A percentile compares a stretch with the other conserved stretches of the same genome.
Evolutionary conservation across 2,329 filamentous ascomycete species (phyloP).

Genomic region (Pseudodiploospora longispora): DNA sequence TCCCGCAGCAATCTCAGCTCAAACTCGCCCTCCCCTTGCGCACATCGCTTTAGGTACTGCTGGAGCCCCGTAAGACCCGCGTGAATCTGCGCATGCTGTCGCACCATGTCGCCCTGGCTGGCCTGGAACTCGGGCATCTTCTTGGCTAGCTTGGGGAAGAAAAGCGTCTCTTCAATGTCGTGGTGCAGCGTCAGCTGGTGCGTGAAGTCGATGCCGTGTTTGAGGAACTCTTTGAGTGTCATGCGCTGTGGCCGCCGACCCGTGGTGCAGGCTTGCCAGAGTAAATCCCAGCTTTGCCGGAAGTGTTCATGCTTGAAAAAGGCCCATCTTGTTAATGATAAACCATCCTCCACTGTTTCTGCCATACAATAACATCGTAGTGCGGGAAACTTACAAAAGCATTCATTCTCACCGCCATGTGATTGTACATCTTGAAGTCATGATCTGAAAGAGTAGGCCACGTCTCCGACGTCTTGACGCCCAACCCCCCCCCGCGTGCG

Average conservation of each 20-base stretch:
- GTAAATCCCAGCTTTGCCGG: slow-evolving; percentile 61
- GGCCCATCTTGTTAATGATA: no score
- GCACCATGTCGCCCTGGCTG: slow-evolving; percentile 51
- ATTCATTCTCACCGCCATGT: neutral
- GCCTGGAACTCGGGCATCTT: slow-evolving; percentile 70
- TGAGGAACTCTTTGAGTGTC: slow-evolving; percentile 61
- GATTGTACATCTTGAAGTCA: neutral
- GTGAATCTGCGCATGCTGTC: slow-evolving; percentile 74
- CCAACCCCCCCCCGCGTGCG: no score
- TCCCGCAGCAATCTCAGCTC: slow-evolving; percentile 52
- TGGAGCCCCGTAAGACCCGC: slow-evolving; percentile 60
- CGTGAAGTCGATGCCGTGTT: slow-evolving; percentile 60
- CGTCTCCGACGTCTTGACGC: neutral
- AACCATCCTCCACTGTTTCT: neutral
- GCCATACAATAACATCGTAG: neutral
- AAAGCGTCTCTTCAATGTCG: slow-evolving; percentile 69
- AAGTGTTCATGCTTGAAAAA: slow-evolving; percentile 62
- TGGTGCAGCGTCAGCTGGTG: slow-evolving; percentile 69
- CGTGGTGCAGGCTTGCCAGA: slow-evolving; percentile 57
- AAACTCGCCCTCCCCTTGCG: slow-evolving; percentile 52
- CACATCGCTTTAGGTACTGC: slow-evolving; percentile 56
- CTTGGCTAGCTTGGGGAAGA: slow-evolving; percentile 70
- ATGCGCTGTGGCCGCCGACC: slow-evolving; percentile 53
- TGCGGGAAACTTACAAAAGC: slow-evolving; percentile 6
- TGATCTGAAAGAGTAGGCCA: neutral